A percentile compares a stretch with the other conserved stretches of the same genome.
phyloP scores from a whole-genome alignment of 345 rosid genomes.

The Viola odorata region DNA sequence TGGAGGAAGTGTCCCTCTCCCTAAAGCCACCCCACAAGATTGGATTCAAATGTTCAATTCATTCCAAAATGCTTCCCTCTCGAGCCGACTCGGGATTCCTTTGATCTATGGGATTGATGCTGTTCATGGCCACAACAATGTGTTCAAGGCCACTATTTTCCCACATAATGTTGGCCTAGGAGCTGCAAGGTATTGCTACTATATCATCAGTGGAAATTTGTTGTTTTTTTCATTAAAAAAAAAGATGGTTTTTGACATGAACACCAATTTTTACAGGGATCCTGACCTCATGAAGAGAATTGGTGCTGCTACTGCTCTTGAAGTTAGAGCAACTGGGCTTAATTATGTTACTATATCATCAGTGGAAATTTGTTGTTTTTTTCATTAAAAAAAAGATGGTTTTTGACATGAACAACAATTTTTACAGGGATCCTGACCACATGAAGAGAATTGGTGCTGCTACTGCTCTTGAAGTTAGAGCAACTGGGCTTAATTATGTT shows the following conservation, averaged over 20 bases:
- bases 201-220: background rate
- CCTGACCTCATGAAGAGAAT: constrained; percentile 58
- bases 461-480: constrained; percentile 78
- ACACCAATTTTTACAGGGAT: constrained; percentile 34
- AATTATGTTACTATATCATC: constrained; percentile 31
- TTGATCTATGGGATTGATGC: constrained; percentile 83
- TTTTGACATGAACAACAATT: background rate
- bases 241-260: background rate
- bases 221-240: background rate
- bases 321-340: constrained; percentile 79
- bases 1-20: constrained; percentile 79
- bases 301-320: constrained; percentile 74
- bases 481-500: constrained; percentile 65
- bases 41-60: constrained; percentile 48
- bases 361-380: background rate
- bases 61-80: constrained; percentile 47
- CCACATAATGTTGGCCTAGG: constrained; percentile 90
- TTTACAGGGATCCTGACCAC: constrained; percentile 53
- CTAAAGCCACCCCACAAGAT: constrained; percentile 57
- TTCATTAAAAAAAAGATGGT: background rate
- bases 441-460: constrained; percentile 68
- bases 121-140: constrained; percentile 75
- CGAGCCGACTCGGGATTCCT: constrained; percentile 76
- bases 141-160: constrained; percentile 77
- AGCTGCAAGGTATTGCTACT: constrained; percentile 52